These are phyloP conservation scores for Gossypium herbaceum DNA, from an alignment of 345 rosid genomes.

Conservation along the genomic window DNA sequence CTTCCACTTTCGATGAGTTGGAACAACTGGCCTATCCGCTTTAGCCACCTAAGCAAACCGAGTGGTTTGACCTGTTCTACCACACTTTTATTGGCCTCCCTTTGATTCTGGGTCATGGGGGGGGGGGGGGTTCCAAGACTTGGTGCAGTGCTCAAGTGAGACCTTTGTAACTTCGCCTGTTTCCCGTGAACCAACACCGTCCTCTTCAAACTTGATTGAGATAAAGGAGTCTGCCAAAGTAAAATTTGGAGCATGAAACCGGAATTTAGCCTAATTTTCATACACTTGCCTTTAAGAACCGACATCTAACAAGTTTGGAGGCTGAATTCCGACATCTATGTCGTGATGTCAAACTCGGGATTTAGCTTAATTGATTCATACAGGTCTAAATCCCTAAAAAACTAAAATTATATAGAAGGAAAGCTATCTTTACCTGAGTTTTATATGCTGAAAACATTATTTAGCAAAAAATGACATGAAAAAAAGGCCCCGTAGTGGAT, in stretches of 20 bases:
- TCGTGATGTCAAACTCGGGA: too few species aligned
- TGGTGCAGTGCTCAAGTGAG: constrained; percentile 43
- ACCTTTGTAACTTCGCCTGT: constrained; percentile 54
- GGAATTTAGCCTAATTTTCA: too few species aligned
- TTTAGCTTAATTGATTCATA: too few species aligned
- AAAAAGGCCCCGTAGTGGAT: constrained; percentile 23
- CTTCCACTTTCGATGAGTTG: constrained; percentile 65
- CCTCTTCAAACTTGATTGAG: constrained; percentile 79
- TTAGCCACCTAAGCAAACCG: constrained; percentile 78
- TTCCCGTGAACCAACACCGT: constrained; percentile 88
- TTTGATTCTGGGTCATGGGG: constrained; percentile 18
- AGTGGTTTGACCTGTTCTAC: constrained; percentile 57
- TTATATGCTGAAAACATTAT: too few species aligned
- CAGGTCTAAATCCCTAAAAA: too few species aligned
- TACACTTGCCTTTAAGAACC: too few species aligned
- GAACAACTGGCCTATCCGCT: constrained; percentile 73
- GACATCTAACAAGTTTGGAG: too few species aligned
- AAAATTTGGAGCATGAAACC: background rate
- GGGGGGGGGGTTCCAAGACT: constrained; percentile 27
- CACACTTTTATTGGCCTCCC: constrained; percentile 37
- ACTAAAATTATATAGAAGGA: too few species aligned
- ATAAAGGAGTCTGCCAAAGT: constrained; percentile 74
- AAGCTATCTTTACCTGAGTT: too few species aligned
- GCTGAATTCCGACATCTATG: too few species aligned
- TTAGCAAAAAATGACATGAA: too few species aligned